Percentiles rank a stretch among this genome's conserved stretches.
Conservation (phyloP, 345 rosid species). For the Brassica cretica region DNA sequence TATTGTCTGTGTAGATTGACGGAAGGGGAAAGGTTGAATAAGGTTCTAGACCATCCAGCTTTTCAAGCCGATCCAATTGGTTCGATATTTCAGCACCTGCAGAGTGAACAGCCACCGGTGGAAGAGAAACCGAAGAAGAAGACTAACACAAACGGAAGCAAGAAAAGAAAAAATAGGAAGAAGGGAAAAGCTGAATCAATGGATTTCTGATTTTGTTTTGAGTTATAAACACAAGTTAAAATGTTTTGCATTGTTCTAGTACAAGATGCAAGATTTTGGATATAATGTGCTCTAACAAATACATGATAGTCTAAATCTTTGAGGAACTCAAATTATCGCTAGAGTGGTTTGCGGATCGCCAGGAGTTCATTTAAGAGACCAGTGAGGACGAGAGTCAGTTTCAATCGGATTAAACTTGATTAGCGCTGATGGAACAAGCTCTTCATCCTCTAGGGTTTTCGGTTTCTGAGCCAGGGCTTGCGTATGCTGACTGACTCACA, state of each 20-base stretch:
- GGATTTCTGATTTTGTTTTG: conserved; percentile 39
- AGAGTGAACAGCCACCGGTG: conserved; percentile 59
- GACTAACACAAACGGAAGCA: conserved; percentile 47
- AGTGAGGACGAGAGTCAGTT: conserved; percentile 64
- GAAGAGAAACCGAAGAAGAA: conserved; percentile 65
- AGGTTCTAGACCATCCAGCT: conserved; percentile 65
- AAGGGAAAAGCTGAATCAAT: conserved; percentile 48
- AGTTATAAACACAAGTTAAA: neutral
- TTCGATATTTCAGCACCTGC: conserved; percentile 67
- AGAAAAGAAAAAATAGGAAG: conserved; percentile 50
- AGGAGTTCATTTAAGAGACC: conserved; percentile 75
- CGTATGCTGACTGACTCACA: no score
- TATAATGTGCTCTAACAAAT: conserved; percentile 9
- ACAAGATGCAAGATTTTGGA: neutral
- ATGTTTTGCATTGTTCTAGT: neutral
- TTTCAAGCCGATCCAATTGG: conserved; percentile 74
- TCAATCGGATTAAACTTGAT: conserved; percentile 74
- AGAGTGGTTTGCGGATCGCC: conserved; percentile 58
- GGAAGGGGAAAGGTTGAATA: conserved; percentile 61
- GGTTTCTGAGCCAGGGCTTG: conserved; percentile 30
- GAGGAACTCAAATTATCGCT: conserved; percentile 7
- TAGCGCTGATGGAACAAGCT: conserved; percentile 87
- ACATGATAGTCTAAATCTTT: neutral
- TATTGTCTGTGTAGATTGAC: conserved; percentile 52
- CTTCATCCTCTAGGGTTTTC: conserved; percentile 69